Conservation (phyloP, 805 yeast genomes). For the Candida sithepensis region DNA sequence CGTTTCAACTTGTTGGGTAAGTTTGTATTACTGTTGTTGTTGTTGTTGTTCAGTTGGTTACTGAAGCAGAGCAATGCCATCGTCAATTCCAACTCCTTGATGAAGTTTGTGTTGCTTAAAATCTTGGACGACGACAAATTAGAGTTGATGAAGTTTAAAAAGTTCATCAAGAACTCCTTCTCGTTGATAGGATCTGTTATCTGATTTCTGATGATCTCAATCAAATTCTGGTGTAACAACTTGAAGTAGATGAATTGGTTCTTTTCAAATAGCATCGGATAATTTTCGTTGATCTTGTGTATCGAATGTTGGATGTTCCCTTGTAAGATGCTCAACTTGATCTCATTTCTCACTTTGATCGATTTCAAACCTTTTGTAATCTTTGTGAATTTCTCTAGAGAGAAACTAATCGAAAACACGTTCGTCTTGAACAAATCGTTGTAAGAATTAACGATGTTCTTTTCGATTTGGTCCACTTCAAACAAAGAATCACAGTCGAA, state of each 20-base stretch:
- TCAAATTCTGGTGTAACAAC: constrained; percentile 64
- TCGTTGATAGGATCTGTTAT: constrained; percentile 27
- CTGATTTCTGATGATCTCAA: constrained; percentile 73
- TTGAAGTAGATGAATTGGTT: constrained; percentile 68
- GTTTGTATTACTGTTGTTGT: constrained; percentile 25
- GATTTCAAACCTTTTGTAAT: constrained; percentile 42
- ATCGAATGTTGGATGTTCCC: constrained; percentile 65
- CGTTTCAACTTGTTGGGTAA: constrained; percentile 53
- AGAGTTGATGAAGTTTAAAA: constrained; percentile 57
- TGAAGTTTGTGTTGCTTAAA: constrained; percentile 44
- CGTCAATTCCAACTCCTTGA: constrained; percentile 73
- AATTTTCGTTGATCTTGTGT: constrained; percentile 49
- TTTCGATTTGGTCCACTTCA: constrained; percentile 9
- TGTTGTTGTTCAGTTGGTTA: constrained; percentile 18
- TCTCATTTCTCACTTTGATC: constrained; percentile 48
- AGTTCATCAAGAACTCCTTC: constrained; percentile 46
- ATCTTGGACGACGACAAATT: constrained; percentile 36
- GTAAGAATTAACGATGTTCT: constrained; percentile 13
- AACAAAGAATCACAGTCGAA: constrained; percentile 11
- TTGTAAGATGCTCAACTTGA: constrained; percentile 48
- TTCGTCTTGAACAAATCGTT: constrained; percentile 6
- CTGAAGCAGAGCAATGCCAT: constrained; percentile 73
- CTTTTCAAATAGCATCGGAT: constrained; percentile 63
- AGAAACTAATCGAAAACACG: constrained; percentile 3
- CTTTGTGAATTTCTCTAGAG: constrained; percentile 13